A percentile compares a stretch with the other conserved stretches of the same genome.
Conservation (phyloP, 441 rosid species). For the Gossypium trilobum region DNA sequence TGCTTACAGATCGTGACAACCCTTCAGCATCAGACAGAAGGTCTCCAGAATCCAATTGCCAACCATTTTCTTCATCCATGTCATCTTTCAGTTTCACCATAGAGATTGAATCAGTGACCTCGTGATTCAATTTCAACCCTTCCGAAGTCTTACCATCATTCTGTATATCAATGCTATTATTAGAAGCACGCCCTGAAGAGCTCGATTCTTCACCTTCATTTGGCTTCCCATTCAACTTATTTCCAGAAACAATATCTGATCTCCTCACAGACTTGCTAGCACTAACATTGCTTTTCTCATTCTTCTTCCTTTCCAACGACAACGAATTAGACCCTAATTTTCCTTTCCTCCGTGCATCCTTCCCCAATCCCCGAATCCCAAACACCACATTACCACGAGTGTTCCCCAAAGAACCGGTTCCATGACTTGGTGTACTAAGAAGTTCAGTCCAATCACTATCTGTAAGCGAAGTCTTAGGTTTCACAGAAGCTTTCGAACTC, state of each 20-base stretch:
- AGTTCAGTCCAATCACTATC: conserved; percentile 90
- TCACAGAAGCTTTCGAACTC: conserved; percentile 21
- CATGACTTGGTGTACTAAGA: conserved; percentile 44
- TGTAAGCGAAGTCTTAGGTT: conserved; percentile 40
- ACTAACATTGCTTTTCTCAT: conserved; percentile 28
- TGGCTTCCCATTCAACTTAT: conserved; percentile 39
- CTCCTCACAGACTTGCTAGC: conserved; percentile 25
- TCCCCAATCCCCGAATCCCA: conserved; percentile 38
- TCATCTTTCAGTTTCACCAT: conserved; percentile 18
- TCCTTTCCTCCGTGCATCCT: conserved; percentile 41
- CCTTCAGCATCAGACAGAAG: conserved; percentile 21
- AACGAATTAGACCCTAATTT: conserved; percentile 25
- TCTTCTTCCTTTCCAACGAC: conserved; percentile 40
- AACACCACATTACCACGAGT: conserved; percentile 30
- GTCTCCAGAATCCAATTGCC: conserved; percentile 19
- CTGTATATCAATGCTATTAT: conserved; percentile 29
- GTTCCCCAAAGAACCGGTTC: conserved; percentile 15
- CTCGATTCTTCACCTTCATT: conserved; percentile 44
- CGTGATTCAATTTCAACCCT: conserved; percentile 23
- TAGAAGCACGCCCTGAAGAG: conserved; percentile 39
- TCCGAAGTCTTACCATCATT: conserved; percentile 29
- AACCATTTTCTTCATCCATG: conserved; percentile 31
- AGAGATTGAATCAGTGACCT: conserved; percentile 15
- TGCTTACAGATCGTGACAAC: conserved; percentile 21
- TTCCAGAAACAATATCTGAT: conserved; percentile 20